phyloP scores from a whole-genome alignment of 306 rosid species.

The Inga oerstediana region DNA sequence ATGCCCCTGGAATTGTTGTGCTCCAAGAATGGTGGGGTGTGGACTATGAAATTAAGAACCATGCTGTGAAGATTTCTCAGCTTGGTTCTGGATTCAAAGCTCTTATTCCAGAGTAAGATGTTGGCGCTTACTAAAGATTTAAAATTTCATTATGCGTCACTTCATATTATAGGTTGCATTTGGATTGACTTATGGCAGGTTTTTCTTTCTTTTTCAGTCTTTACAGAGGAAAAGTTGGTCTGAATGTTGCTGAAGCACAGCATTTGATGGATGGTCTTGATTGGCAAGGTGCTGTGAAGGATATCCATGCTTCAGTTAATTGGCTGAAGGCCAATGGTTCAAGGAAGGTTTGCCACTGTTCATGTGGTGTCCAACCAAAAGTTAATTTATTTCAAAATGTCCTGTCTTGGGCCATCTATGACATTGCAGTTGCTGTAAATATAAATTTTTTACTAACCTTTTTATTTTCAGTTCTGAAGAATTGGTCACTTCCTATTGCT shows the following conservation, averaged over 20 bases:
- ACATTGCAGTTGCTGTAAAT: neutral
- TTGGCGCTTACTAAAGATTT: neutral
- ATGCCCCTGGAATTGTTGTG: conserved; percentile 89
- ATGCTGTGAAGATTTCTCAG: conserved; percentile 74
- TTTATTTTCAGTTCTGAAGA: neutral
- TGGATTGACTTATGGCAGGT: conserved; percentile 1
- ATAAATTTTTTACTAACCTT: neutral
- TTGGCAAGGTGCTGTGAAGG: conserved; percentile 98
- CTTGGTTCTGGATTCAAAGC: conserved; percentile 81
- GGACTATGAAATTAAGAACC: conserved; percentile 81
- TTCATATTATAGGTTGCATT: conserved; percentile 7
- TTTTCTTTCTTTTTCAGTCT: conserved; percentile 44
- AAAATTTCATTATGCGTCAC: neutral
- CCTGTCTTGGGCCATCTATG: neutral
- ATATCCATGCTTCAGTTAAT: conserved; percentile 75
- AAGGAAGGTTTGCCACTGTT: conserved; percentile 59
- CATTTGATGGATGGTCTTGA: conserved; percentile 89
- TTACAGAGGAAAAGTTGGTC: conserved; percentile 84
- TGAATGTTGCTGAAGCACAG: conserved; percentile 93
- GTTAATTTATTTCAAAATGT: neutral
- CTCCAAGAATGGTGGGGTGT: conserved; percentile 98
- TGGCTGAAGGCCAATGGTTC: conserved; percentile 98
- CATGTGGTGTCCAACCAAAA: conserved; percentile 12
- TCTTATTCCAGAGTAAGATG: conserved; percentile 88
- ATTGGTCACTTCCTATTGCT: neutral